Evolutionary conservation across 208 protist species (phyloP).

Genomic region (Trypanosoma congolense): DNA sequence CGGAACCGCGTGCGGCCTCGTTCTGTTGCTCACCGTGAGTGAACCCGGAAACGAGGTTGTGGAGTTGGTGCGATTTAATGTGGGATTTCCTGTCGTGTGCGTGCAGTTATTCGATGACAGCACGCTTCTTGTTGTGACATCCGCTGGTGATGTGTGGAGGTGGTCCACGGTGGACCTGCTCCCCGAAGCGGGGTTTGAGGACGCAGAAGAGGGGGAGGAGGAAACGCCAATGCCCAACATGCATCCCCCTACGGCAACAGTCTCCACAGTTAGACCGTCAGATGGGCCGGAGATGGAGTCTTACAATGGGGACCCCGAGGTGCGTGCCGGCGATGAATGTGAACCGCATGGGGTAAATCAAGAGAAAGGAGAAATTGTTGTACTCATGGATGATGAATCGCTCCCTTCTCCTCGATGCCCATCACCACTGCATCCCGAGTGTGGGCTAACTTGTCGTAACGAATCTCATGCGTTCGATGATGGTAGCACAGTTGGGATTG

Average conservation of each 20-base stretch:
- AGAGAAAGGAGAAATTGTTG: background rate
- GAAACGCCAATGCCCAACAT: constrained; percentile 9
- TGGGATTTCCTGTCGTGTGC: constrained; percentile 66
- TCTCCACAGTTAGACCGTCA: background rate
- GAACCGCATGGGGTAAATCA: background rate
- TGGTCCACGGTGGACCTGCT: constrained; percentile 72
- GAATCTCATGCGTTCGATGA: background rate
- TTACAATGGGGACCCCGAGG: too few relatives aligned
- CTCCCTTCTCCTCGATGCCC: background rate
- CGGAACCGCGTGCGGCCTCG: constrained; percentile 66
- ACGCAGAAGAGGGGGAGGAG: constrained; percentile 15
- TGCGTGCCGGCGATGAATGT: too few relatives aligned
- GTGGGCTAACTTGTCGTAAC: background rate
- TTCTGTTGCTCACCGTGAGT: constrained; percentile 52
- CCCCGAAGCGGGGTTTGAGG: constrained; percentile 1
- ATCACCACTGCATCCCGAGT: background rate
- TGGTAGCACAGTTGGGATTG: constrained; percentile 2
- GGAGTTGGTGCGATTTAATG: constrained; percentile 76
- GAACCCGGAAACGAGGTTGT: constrained; percentile 22
- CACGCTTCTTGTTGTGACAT: constrained; percentile 68
- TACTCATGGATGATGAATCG: background rate
- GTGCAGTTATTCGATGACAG: constrained; percentile 58
- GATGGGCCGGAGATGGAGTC: background rate
- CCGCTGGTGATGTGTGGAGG: constrained; percentile 74
- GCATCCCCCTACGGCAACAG: constrained; percentile 12